Percentiles rank a stretch among this genome's conserved stretches.
phyloP scores from a whole-genome alignment of 2,329 filamentous ascomycete genomes.

The Stenocarpella maydis region DNA sequence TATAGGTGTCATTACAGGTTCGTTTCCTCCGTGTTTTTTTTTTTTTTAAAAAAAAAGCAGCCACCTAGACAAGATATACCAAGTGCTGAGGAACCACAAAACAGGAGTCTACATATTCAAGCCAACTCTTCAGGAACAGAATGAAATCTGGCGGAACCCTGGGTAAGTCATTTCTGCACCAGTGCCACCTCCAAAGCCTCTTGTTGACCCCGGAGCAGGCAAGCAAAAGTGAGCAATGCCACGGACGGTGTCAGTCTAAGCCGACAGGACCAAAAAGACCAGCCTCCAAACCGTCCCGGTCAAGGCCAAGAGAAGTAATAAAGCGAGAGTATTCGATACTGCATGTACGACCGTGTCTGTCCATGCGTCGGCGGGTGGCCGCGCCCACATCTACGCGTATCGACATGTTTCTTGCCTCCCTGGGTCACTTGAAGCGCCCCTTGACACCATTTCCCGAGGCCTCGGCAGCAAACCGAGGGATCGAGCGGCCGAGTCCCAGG shows the following conservation, averaged over 20 bases:
- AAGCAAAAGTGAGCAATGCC: not conserved
- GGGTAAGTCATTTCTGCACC: slow-evolving; percentile 10
- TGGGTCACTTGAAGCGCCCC: not conserved
- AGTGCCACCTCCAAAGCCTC: not conserved
- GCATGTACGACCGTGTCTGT: not conserved
- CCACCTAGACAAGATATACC: not conserved
- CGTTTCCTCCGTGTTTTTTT: not conserved
- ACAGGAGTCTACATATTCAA: slow-evolving; percentile 41
- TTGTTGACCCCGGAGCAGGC: slow-evolving; percentile 17
- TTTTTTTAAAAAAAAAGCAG: no score
- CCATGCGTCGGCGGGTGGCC: not conserved
- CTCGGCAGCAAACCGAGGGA: not conserved
- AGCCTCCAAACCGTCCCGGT: not conserved
- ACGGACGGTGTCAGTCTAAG: not conserved
- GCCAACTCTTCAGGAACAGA: slow-evolving; percentile 39
- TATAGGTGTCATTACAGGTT: slow-evolving; percentile 40
- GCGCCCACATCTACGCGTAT: not conserved
- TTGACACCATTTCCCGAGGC: not conserved
- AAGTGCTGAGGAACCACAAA: slow-evolving; percentile 34
- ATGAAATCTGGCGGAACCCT: slow-evolving; percentile 17
- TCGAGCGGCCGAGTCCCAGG: not conserved
- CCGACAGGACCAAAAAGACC: not conserved
- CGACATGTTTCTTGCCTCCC: not conserved
- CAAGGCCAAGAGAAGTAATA: slow-evolving; percentile 9
- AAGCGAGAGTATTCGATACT: not conserved